Evolutionary conservation across 805 yeast species (phyloP).

Genomic region (Kluyveromyces aestuarii): DNA sequence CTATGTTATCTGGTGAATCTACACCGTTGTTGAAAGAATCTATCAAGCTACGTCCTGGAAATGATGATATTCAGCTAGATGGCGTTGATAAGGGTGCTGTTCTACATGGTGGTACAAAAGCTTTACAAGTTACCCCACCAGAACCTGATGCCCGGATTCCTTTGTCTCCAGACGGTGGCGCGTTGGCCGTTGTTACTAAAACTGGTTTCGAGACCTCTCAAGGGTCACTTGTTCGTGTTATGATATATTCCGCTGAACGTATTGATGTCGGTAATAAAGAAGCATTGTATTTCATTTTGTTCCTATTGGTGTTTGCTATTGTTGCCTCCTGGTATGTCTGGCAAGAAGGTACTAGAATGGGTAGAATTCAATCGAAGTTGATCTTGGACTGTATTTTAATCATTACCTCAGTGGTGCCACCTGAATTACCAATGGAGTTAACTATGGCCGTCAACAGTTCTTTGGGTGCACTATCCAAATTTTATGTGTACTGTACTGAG

Average conservation of each 20-base stretch:
- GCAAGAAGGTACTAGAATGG: conserved; percentile 95
- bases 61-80: conserved; percentile 61
- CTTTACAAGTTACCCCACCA: conserved; percentile 79
- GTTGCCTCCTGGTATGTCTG: conserved; percentile 97
- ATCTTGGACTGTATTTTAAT: conserved; percentile 92
- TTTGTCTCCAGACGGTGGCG: conserved; percentile 84
- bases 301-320: conserved; percentile 82
- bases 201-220: conserved; percentile 99
- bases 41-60: conserved; percentile 67
- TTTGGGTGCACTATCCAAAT: conserved; percentile 76
- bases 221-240: conserved; percentile 93
- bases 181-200: conserved; percentile 78
- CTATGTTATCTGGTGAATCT: conserved; percentile 97
- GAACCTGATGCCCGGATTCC: conserved; percentile 39
- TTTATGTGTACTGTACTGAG: conserved; percentile 91
- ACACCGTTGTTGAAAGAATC: conserved; percentile 95
- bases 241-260: conserved; percentile 95
- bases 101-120: conserved; percentile 93
- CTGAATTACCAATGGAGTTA: conserved; percentile 97
- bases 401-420: conserved; percentile 96
- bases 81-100: conserved; percentile 84
- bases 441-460: conserved; percentile 97
- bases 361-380: conserved; percentile 88
- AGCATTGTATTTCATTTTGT: conserved; percentile 84
- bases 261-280: conserved; percentile 94